These are phyloP conservation scores for Leptographium radiaticola DNA, from an alignment of 2,329 filamentous ascomycete species.

Conservation along the genomic window DNA sequence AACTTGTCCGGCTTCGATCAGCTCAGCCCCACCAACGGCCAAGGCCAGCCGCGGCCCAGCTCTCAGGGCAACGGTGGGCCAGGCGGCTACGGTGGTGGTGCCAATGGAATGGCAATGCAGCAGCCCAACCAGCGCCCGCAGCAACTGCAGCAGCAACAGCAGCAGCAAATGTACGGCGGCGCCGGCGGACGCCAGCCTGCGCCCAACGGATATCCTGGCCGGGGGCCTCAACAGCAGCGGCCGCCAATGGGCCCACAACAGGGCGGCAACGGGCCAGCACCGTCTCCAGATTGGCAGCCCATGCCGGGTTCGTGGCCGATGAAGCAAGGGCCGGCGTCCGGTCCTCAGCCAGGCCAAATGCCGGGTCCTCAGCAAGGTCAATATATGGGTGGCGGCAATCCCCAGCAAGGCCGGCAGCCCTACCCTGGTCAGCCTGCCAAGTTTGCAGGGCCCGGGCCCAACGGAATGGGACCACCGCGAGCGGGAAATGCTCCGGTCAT, in stretches of 20 bases:
- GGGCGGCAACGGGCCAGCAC: background rate
- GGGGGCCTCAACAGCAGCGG: constrained; percentile 11
- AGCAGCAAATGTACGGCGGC: constrained; percentile 10
- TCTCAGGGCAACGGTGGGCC: constrained; percentile 34
- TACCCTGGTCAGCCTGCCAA: background rate
- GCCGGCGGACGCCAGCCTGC: background rate
- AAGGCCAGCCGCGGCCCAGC: constrained; percentile 30
- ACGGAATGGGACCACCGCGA: constrained; percentile 11
- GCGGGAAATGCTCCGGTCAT: constrained; percentile 9
- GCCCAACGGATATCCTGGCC: constrained; percentile 12
- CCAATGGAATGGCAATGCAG: constrained; percentile 29
- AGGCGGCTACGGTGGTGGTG: too few relatives aligned
- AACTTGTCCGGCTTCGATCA: constrained; percentile 28
- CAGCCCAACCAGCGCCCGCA: constrained; percentile 17
- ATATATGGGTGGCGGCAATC: background rate
- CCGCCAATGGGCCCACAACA: constrained; percentile 10
- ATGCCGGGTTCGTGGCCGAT: constrained; percentile 5
- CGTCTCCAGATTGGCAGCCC: background rate
- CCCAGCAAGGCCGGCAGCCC: background rate
- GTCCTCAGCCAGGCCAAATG: background rate
- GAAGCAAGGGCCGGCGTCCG: background rate
- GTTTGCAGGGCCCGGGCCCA: constrained; percentile 11
- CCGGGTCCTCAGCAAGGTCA: constrained; percentile 9
- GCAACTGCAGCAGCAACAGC: constrained; percentile 14
- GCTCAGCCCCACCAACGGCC: constrained; percentile 24